These are phyloP conservation scores for Aspergillus intermedius DNA, from an alignment of 2,329 filamentous ascomycete species.

Conservation along the genomic window DNA sequence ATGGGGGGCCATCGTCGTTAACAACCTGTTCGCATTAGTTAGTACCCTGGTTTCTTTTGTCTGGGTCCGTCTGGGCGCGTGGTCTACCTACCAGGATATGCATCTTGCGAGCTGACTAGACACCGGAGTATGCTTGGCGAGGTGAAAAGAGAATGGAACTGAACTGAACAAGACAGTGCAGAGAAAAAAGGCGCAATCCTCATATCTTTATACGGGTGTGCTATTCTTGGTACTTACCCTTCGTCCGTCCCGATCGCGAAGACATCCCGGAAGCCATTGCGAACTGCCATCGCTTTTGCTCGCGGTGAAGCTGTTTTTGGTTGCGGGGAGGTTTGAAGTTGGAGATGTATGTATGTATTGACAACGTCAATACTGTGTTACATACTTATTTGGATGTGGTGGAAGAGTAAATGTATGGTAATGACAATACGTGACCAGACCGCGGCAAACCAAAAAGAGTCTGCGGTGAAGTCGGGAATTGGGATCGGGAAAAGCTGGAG, in stretches of 20 bases:
- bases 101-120: conserved; percentile 22
- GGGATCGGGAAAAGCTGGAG: too few species aligned
- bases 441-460: conserved; percentile 23
- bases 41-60: background rate
- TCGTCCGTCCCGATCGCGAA: background rate
- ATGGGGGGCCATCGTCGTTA: conserved; percentile 74
- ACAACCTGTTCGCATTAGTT: conserved; percentile 23
- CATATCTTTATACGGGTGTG: background rate
- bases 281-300: background rate
- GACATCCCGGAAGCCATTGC: background rate
- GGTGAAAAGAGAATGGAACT: background rate
- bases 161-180: background rate
- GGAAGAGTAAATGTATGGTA: background rate
- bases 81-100: conserved; percentile 40
- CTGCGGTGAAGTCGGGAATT: conserved; percentile 26
- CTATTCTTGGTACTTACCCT: background rate
- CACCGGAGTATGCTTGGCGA: background rate
- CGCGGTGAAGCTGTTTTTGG: background rate
- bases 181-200: background rate
- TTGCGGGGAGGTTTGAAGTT: background rate
- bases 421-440: conserved; percentile 5
- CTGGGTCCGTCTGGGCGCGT: background rate
- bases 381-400: background rate
- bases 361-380: background rate
- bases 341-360: conserved; percentile 1